These are phyloP conservation scores for Pezicula carpinea DNA, from an alignment of 2,329 filamentous ascomycete genomes.

Conservation along the genomic window DNA sequence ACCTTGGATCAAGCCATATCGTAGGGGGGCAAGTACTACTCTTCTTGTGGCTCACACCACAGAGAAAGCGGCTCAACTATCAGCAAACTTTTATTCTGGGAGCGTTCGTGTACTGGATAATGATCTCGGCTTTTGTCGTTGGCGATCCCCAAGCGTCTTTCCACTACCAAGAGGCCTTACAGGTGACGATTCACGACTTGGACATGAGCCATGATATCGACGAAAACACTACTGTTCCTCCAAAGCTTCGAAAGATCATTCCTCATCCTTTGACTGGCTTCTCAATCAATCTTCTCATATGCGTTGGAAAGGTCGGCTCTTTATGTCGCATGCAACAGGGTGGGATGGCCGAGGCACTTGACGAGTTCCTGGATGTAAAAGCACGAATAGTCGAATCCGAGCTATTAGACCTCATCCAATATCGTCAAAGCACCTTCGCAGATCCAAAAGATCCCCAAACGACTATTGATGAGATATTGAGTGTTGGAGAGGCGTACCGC, in stretches of 20 bases:
- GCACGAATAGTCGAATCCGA: conserved; percentile 1
- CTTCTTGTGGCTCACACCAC: conserved; percentile 2
- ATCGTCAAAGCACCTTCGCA: not conserved
- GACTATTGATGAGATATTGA: conserved; percentile 5
- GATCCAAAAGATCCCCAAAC: conserved; percentile 6
- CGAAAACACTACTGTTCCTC: not conserved
- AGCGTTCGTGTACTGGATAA: conserved; percentile 9
- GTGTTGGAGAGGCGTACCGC: conserved; percentile 9
- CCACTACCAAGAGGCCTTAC: conserved; percentile 5
- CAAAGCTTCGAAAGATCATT: not conserved
- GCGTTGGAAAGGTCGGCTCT: conserved; percentile 6
- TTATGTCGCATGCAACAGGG: conserved; percentile 4
- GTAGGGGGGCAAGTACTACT: conserved; percentile 8
- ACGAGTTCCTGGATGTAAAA: not conserved
- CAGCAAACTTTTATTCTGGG: conserved; percentile 9
- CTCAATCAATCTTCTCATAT: conserved; percentile 3
- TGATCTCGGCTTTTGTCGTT: conserved; percentile 6
- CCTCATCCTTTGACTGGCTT: conserved; percentile 6
- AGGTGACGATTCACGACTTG: not conserved
- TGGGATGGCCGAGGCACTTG: not conserved
- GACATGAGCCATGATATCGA: conserved; percentile 1
- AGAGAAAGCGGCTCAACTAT: conserved; percentile 3
- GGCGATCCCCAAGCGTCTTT: conserved; percentile 4
- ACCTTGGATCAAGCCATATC: conserved; percentile 6
- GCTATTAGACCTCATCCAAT: not conserved